Conservation (phyloP, 257 asterid species). For the Rubia yunnanensis region DNA sequence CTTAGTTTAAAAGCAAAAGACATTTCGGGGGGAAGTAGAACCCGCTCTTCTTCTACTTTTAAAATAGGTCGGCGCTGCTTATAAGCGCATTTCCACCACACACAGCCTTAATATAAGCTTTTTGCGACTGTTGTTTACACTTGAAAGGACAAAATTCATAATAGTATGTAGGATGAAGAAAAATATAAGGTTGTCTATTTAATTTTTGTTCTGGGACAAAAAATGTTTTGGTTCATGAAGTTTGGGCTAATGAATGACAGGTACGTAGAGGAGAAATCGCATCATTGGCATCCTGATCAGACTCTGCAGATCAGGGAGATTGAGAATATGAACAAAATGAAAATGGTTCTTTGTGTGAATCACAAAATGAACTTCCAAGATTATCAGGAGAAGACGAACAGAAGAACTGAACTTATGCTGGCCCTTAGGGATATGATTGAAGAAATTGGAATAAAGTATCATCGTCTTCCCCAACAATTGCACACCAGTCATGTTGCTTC, state of each 20-base stretch:
- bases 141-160: too few species aligned
- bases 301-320: slow-evolving; percentile 17
- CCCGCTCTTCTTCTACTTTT: too few species aligned
- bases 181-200: background rate
- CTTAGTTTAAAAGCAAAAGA: too few species aligned
- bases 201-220: background rate
- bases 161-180: too few species aligned
- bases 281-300: slow-evolving; percentile 19
- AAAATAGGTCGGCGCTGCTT: too few species aligned
- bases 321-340: slow-evolving; percentile 21
- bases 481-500: slow-evolving; percentile 3
- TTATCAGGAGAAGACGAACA: slow-evolving; percentile 8
- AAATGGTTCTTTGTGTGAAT: slow-evolving; percentile 16
- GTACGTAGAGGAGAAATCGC: slow-evolving; percentile 6
- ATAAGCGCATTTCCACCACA: too few species aligned
- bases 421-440: slow-evolving; percentile 13
- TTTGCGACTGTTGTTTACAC: too few species aligned
- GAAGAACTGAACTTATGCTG: slow-evolving; percentile 16
- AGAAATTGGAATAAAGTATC: slow-evolving; percentile 9
- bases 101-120: too few species aligned
- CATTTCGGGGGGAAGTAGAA: too few species aligned
- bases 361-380: slow-evolving; percentile 22
- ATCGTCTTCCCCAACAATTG: slow-evolving; percentile 18
- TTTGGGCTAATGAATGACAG: slow-evolving; percentile 4
- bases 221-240: background rate